Percentiles rank a stretch among this genome's conserved stretches.
Conservation (phyloP, 768 basidiomycete genomes). For the Neoboletus magnificus region DNA sequence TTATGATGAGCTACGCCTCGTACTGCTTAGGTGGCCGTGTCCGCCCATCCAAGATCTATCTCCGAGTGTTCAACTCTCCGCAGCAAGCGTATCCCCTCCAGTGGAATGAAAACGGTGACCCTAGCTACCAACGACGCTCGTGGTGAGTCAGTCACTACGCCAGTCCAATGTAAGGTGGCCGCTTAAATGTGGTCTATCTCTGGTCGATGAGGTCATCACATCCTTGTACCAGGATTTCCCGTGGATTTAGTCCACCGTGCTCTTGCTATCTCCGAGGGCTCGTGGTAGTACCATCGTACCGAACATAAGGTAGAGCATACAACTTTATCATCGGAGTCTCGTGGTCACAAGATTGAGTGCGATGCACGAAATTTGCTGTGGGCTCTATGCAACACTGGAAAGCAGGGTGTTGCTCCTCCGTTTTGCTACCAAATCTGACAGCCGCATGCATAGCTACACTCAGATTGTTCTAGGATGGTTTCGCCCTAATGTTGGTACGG, state of each 20-base stretch:
- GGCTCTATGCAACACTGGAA: neutral
- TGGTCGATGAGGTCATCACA: neutral
- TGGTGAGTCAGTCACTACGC: neutral
- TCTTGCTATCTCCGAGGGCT: neutral
- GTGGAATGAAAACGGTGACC: neutral
- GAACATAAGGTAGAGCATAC: neutral
- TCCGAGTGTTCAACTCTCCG: neutral
- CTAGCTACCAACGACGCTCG: neutral
- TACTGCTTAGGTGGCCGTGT: too few species aligned
- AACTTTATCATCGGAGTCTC: neutral
- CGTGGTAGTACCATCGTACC: neutral
- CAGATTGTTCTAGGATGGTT: too few species aligned
- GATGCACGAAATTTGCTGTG: neutral
- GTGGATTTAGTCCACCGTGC: neutral
- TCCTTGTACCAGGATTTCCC: neutral
- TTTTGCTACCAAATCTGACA: neutral
- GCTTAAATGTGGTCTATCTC: too few species aligned
- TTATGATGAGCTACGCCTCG: neutral
- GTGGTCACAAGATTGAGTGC: neutral
- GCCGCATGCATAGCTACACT: neutral
- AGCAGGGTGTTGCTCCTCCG: neutral
- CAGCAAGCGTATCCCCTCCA: neutral
- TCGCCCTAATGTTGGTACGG: neutral
- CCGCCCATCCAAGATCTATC: neutral
- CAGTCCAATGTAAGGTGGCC: too few species aligned